Conservation (phyloP, 225 moss, liverwort and hornwort genomes). For the Sphagnum contortum region DNA sequence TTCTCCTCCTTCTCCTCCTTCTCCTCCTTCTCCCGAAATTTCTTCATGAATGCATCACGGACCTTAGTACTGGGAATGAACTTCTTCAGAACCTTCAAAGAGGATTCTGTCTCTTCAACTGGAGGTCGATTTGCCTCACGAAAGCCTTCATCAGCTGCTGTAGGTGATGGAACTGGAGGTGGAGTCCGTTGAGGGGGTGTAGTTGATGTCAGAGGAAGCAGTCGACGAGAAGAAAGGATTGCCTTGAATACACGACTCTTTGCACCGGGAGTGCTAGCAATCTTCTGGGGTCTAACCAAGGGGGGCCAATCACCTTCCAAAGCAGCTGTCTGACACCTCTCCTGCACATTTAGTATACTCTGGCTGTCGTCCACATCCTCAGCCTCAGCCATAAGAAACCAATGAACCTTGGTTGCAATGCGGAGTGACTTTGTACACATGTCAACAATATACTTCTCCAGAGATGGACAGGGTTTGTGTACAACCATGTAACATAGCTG, state of each 20-base stretch:
- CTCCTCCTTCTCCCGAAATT: constrained; percentile 81
- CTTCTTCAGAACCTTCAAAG: constrained; percentile 88
- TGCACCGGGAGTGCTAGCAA: constrained; percentile 39
- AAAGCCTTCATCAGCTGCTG: constrained; percentile 60
- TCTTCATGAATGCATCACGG: constrained; percentile 88
- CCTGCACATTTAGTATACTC: constrained; percentile 67
- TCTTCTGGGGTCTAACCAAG: constrained; percentile 81
- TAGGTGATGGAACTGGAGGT: constrained; percentile 41
- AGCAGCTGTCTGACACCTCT: constrained; percentile 81
- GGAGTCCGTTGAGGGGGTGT: constrained; percentile 68
- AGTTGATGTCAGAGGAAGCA: constrained; percentile 79
- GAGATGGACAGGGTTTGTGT: constrained; percentile 93
- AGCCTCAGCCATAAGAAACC: constrained; percentile 93
- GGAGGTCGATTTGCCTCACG: constrained; percentile 50
- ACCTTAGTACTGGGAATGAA: constrained; percentile 86
- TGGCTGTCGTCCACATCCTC: constrained; percentile 76
- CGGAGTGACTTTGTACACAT: constrained; percentile 99
- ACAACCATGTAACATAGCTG: constrained; percentile 98
- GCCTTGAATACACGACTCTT: constrained; percentile 89
- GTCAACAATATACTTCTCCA: constrained; percentile 91
- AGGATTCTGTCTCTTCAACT: constrained; percentile 78
- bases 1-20: constrained; percentile 49
- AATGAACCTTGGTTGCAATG: constrained; percentile 96
- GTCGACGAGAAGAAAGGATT: constrained; percentile 59
- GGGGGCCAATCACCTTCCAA: constrained; percentile 91